Evolutionary conservation across 345 rosid species (phyloP).

Genomic region (Bruguiera parviflora): DNA sequence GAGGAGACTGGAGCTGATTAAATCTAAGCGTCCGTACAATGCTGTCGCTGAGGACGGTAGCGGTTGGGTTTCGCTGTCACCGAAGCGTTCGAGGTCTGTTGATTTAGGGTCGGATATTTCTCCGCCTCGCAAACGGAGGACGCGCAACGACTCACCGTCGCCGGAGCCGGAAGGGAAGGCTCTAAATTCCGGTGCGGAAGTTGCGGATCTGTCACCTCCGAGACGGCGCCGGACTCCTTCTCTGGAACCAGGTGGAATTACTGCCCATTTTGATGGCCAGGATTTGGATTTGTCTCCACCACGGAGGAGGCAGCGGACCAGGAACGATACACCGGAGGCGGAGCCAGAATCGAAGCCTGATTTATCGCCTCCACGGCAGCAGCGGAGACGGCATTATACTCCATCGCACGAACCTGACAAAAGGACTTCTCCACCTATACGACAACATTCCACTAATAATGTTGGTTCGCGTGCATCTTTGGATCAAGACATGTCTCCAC

Average conservation of each 20-base stretch:
- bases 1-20: constrained; percentile 73
- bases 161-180: constrained; percentile 16
- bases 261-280: constrained; percentile 1
- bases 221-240: constrained; percentile 5
- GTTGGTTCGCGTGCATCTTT: constrained; percentile 18
- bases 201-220: constrained; percentile 21
- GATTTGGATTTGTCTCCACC: constrained; percentile 55
- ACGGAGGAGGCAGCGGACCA: constrained; percentile 29
- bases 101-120: constrained; percentile 47
- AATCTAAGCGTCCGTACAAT: constrained; percentile 49
- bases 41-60: constrained; percentile 92
- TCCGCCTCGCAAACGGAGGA: constrained; percentile 41
- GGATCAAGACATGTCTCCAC: constrained; percentile 50
- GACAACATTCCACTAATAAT: constrained; percentile 7
- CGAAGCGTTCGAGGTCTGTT: constrained; percentile 10
- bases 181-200: background rate
- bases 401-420: constrained; percentile 28
- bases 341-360: constrained; percentile 31
- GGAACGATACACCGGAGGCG: constrained; percentile 40
- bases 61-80: constrained; percentile 75
- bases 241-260: background rate
- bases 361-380: constrained; percentile 43
- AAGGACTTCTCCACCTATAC: constrained; percentile 20
- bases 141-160: constrained; percentile 21
- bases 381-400: constrained; percentile 23